Percentiles rank a stretch among this genome's conserved stretches.
Evolutionary conservation across 345 rosid genomes (phyloP).

Genomic region (Erodium maritimum): DNA sequence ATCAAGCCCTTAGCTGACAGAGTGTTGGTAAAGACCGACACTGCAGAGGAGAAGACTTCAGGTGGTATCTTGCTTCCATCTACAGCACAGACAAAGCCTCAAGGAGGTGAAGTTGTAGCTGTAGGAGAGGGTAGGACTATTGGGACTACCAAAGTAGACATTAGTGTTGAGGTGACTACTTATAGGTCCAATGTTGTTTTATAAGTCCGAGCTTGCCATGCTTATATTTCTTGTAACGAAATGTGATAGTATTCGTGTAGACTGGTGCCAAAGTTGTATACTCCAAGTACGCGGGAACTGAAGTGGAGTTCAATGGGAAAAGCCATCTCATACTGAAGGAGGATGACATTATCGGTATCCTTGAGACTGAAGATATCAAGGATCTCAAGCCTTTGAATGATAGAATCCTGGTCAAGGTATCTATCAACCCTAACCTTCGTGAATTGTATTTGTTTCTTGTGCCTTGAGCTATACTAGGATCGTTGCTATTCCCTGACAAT

Average conservation of each 20-base stretch:
- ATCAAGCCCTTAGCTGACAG: slow-evolving; percentile 80
- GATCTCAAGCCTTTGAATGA: slow-evolving; percentile 93
- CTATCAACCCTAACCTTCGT: not conserved
- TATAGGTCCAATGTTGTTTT: not conserved
- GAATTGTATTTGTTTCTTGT: not conserved
- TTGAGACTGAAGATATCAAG: slow-evolving; percentile 81
- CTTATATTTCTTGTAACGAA: not conserved
- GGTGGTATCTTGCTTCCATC: slow-evolving; percentile 86
- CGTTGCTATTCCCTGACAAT: too few relatives aligned
- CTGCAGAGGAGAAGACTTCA: slow-evolving; percentile 60
- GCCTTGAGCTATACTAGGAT: too few relatives aligned
- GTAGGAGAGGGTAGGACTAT: slow-evolving; percentile 76
- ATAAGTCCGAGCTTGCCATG: not conserved
- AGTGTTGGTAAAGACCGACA: slow-evolving; percentile 75
- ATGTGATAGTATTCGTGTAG: slow-evolving; percentile 16
- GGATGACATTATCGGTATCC: slow-evolving; percentile 83
- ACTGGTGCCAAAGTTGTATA: slow-evolving; percentile 66
- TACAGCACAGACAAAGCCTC: slow-evolving; percentile 76
- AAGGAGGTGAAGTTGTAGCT: slow-evolving; percentile 87
- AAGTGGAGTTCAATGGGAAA: slow-evolving; percentile 63
- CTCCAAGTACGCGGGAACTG: slow-evolving; percentile 94
- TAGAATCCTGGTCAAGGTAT: slow-evolving; percentile 74
- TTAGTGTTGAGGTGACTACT: slow-evolving; percentile 49
- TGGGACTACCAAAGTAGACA: slow-evolving; percentile 47
- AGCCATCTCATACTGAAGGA: slow-evolving; percentile 82